Evolutionary conservation across 2,329 filamentous ascomycete species (phyloP), one percentile per base, ranked within the genome.

Genomic region (Nemania sp.): DNA sequence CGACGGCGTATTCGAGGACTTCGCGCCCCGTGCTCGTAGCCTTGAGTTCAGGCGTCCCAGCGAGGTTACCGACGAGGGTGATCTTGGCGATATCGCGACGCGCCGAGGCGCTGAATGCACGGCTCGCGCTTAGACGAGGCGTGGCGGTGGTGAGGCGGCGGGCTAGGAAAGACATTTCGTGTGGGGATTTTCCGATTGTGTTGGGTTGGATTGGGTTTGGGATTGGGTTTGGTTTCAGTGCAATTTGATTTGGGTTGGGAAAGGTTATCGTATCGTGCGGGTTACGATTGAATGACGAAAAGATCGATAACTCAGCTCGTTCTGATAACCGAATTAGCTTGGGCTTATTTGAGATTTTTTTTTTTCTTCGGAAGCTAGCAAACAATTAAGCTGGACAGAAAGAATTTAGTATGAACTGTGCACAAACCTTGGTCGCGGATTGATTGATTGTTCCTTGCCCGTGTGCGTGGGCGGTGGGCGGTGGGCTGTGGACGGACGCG

Each of bases 51-150:
- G 96, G 95, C 61, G 89, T 87, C 75, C 89, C 88, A 69, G 88
- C 93, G 59, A 99, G 89, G 80, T 94, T 92, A 77, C 96, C 96
- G 74, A 98, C 87, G 80, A 99, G 85, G 76, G 90, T 92, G 84
- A 99, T 92, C 81, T 90, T 92, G 74, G 96, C 93, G 73, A 96
- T 77, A 70, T 86, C 82, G 70, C 88, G 86, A 57, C 87, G 80
- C 47, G 89, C 83, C 52, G 91, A 90, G 74, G 90, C 89, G 83
- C 89, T 93, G 88, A 98, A 97, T 77, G 90, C 82, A 81, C 93
- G 93, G 55, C 74, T 85, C 78, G 70, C 82, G 75, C 66, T 77
- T 66, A 56, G 62, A 32, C 60, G 41, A 49, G 61, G 53, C 24
- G 49, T 82, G 77, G 81, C 81, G 78, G 82, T 79, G 75, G 74